These are phyloP conservation scores for Pythium periplocum DNA, from an alignment of 352 stramenopile species.

Conservation along the genomic window DNA sequence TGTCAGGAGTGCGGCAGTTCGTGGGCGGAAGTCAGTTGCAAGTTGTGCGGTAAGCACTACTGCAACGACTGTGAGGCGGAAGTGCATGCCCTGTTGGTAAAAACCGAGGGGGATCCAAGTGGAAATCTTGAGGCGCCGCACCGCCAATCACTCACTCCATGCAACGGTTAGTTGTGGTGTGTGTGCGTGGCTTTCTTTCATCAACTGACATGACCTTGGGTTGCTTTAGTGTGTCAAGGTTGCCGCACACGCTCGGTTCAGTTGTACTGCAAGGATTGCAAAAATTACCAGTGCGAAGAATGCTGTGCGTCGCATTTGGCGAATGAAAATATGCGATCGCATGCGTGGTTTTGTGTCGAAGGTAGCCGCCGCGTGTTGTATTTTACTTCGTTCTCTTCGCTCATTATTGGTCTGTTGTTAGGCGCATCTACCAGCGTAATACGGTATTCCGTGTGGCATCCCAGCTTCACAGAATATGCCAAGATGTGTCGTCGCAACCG, in stretches of 20 bases:
- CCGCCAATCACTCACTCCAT: slow-evolving; percentile 32
- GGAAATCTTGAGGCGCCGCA: slow-evolving; percentile 19
- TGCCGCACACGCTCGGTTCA: slow-evolving; percentile 35
- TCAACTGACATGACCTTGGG: not conserved
- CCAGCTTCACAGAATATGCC: slow-evolving; percentile 34
- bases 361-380: slow-evolving; percentile 18
- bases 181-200: not conserved
- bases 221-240: slow-evolving; percentile 38
- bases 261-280: slow-evolving; percentile 56
- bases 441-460: slow-evolving; percentile 39
- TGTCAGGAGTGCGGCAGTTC: slow-evolving; percentile 33
- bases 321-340: not conserved
- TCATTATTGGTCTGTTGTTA: slow-evolving; percentile 10
- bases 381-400: not conserved
- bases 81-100: slow-evolving; percentile 29
- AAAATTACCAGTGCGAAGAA: slow-evolving; percentile 45
- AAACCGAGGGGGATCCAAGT: not conserved
- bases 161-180: slow-evolving; percentile 28
- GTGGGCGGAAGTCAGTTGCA: slow-evolving; percentile 39
- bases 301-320: slow-evolving; percentile 28
- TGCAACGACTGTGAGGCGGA: slow-evolving; percentile 39
- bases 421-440: slow-evolving; percentile 24
- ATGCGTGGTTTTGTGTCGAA: slow-evolving; percentile 61
- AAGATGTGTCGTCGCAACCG: slow-evolving; percentile 26
- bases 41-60: slow-evolving; percentile 35